Conservation (phyloP, 2,329 filamentous ascomycete genomes). For the Cercospora brassicicola region DNA sequence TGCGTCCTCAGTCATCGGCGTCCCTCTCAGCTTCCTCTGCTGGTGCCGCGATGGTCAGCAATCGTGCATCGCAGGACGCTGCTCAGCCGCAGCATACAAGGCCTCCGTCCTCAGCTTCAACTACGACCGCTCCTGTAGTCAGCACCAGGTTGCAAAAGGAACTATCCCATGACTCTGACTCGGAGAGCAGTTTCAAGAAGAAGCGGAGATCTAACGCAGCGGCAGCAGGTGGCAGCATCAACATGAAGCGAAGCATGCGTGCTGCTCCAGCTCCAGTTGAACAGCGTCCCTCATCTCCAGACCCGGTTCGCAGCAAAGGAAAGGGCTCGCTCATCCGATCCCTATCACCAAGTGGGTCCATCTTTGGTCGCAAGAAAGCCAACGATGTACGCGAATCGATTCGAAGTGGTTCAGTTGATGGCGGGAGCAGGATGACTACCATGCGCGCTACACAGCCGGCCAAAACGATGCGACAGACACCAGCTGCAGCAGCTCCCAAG, state of each 20-base stretch:
- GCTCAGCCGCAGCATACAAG: constrained; percentile 5
- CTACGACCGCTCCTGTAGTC: constrained; percentile 16
- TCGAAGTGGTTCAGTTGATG: constrained; percentile 32
- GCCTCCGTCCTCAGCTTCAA: constrained; percentile 9
- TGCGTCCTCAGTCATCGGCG: constrained; percentile 24
- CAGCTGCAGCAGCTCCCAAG: constrained; percentile 6
- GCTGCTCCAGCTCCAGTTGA: constrained; percentile 29
- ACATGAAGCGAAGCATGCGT: constrained; percentile 74
- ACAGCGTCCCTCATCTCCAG: constrained; percentile 45
- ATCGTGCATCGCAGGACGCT: constrained; percentile 19
- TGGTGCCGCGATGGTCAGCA: constrained; percentile 22
- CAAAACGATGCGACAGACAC: constrained; percentile 11
- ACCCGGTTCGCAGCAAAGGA: constrained; percentile 30
- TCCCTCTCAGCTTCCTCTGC: constrained; percentile 23
- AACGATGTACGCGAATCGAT: constrained; percentile 33
- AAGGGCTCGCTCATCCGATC: constrained; percentile 59
- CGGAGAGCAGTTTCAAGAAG: constrained; percentile 75
- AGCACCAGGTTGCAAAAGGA: constrained; percentile 33
- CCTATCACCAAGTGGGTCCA: constrained; percentile 64
- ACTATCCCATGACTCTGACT: constrained; percentile 47
- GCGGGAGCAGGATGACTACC: constrained; percentile 22
- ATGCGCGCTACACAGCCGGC: constrained; percentile 24
- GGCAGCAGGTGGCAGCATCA: neutral
- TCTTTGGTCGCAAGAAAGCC: constrained; percentile 43
- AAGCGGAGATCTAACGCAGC: constrained; percentile 42